Evolutionary conservation across 192 early-diverging fungal genomes (phyloP).

Genomic region (Chytriomyces sp.): DNA sequence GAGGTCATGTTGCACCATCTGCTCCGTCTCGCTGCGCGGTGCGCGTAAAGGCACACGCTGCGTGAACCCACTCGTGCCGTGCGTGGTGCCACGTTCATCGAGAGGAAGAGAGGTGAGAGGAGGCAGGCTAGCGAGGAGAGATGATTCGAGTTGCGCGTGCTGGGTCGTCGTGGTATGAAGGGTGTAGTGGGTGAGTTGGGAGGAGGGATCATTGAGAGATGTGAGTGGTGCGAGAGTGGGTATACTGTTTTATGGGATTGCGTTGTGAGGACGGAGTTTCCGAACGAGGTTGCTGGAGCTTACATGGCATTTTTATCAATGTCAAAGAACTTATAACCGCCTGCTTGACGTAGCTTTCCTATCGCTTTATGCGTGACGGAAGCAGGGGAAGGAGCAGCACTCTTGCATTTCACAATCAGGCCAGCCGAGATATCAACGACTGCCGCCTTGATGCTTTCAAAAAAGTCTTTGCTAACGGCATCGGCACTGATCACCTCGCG

Average conservation of each 20-base stretch:
- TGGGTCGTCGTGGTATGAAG: background rate
- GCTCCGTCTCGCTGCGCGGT: background rate
- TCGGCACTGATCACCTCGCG: background rate
- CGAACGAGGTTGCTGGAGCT: background rate
- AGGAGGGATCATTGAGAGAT: background rate
- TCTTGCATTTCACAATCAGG: background rate
- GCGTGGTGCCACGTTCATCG: background rate
- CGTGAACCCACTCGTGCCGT: background rate
- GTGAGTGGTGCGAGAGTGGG: background rate
- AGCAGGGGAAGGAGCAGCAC: background rate
- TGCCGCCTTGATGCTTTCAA: background rate
- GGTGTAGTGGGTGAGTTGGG: background rate
- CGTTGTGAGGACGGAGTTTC: background rate
- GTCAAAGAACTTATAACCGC: background rate
- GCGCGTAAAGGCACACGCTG: background rate
- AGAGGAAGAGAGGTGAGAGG: background rate
- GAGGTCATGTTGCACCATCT: background rate
- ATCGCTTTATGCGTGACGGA: background rate
- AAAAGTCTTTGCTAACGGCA: background rate
- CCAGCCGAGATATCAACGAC: background rate
- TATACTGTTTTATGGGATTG: background rate
- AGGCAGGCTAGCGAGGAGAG: background rate
- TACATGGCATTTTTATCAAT: background rate
- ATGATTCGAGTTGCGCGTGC: background rate
- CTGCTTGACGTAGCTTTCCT: background rate